Evolutionary conservation across 208 protist species (phyloP), one percentile per base, ranked within the genome.

Genomic region (Trypanosoma scelopori): DNA sequence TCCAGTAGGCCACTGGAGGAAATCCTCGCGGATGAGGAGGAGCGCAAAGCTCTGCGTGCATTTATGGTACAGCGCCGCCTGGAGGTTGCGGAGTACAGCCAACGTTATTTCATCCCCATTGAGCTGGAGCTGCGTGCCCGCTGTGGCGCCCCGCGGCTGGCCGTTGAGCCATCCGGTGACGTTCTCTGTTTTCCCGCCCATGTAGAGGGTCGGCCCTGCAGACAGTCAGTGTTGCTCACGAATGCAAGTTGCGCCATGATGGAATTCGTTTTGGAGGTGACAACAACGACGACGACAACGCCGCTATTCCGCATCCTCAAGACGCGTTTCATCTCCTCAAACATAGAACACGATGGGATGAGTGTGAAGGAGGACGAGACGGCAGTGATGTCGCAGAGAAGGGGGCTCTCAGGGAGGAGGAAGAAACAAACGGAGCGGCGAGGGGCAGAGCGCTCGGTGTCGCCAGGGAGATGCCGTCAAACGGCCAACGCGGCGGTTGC

Each of bases 91-190:
- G 56, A 51, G 51, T 76, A 87, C 46, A 83, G 83, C 62, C 65
- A 41, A 13, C 68, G 62, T 68, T 91, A 82, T 70, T 95, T 91
- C 59, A 74, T 71, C 28, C 82, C 90, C 28, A 85, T 93, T 49
- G 90, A 95, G 71, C 64, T 95, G 55, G 80, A 78, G 27, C 65
- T 95, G 57, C 90, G 85, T 4, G 82, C 90, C 6, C 80, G 79
- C 9, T 93, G 86, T 56, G 86, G 87, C 11, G 71, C 81, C 2
- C 83, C 90, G 28, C 79, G 72, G 47, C 74, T 95, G 30, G 69
- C 73, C 2, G 79, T 95, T 41, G 78, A 93, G 63, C 90, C 90
- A 22, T 91, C 87, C 18, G 74, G 69, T 43, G 66, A 60, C 15
- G 55, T 76, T 13, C 65, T 92, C 9, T 43, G 62, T 60, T 91